Conservation (phyloP, 2,329 filamentous ascomycete genomes). For the Parascedosporium putredinis region DNA sequence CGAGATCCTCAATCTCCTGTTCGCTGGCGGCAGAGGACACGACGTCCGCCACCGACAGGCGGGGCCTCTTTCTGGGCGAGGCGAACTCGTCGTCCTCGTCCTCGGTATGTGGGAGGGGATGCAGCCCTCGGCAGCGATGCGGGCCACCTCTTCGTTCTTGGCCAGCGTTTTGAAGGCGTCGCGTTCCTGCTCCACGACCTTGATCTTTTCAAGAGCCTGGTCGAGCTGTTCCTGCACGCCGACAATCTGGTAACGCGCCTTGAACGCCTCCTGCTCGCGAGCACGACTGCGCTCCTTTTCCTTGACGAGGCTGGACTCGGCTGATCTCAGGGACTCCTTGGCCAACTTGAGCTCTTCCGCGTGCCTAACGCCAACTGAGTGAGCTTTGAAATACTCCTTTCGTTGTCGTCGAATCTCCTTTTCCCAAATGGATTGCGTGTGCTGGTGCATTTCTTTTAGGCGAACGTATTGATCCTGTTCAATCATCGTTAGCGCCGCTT, state of each 20-base stretch:
- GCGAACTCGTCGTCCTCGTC: slow-evolving; percentile 50
- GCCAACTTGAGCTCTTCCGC: slow-evolving; percentile 62
- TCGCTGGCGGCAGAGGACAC: slow-evolving; percentile 45
- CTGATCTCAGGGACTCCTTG: slow-evolving; percentile 40
- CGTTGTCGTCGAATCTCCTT: slow-evolving; percentile 60
- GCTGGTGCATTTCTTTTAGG: slow-evolving; percentile 57
- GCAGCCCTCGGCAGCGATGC: slow-evolving; percentile 61
- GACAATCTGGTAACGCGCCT: slow-evolving; percentile 54
- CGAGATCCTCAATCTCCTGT: slow-evolving; percentile 48
- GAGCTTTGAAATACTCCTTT: slow-evolving; percentile 68
- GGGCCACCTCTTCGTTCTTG: slow-evolving; percentile 62
- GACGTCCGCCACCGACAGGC: slow-evolving; percentile 38
- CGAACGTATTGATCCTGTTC: slow-evolving; percentile 58
- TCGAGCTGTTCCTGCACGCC: slow-evolving; percentile 57
- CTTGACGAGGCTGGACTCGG: slow-evolving; percentile 49
- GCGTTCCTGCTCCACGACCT: slow-evolving; percentile 60
- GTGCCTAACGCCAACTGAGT: slow-evolving; percentile 57
- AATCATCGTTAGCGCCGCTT: slow-evolving; percentile 8
- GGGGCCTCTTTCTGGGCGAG: slow-evolving; percentile 50
- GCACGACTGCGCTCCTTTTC: slow-evolving; percentile 52
- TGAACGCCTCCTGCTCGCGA: slow-evolving; percentile 60
- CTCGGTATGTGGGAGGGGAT: slow-evolving; percentile 48
- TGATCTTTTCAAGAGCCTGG: slow-evolving; percentile 51
- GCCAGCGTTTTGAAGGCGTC: slow-evolving; percentile 63
- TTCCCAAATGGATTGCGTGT: slow-evolving; percentile 59